A percentile compares a stretch with the other conserved stretches of the same genome.
These are phyloP conservation scores for Friedmanniomyces simplex DNA, from an alignment of 495 filamentous ascomycete genomes.

Conservation along the genomic window DNA sequence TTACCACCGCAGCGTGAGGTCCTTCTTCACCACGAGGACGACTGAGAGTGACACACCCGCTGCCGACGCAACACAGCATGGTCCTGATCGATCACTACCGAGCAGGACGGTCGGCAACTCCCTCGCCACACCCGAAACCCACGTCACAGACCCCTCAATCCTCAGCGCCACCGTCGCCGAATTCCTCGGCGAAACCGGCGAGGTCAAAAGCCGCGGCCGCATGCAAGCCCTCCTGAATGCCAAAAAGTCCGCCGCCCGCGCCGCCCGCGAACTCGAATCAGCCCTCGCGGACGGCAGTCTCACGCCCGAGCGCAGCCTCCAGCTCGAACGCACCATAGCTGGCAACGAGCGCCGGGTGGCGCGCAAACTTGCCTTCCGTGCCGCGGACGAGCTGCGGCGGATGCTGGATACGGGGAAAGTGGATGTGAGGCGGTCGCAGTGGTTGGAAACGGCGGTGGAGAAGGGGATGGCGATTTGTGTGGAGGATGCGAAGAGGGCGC, in stretches of 20 bases:
- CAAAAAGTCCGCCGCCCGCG: neutral
- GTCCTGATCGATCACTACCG: neutral
- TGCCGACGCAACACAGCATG: neutral
- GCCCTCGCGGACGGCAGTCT: constrained; percentile 4
- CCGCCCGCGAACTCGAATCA: neutral
- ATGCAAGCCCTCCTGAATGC: constrained; percentile 6
- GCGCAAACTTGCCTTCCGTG: neutral
- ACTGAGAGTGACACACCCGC: neutral
- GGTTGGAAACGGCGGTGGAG: constrained; percentile 12
- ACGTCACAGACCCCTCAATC: neutral
- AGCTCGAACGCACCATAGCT: constrained; percentile 1
- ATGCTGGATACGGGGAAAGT: constrained; percentile 15
- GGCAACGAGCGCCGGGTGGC: constrained; percentile 8
- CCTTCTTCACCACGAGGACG: no score
- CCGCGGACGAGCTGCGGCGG: constrained; percentile 4
- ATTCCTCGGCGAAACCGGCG: constrained; percentile 8
- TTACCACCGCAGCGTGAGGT: neutral
- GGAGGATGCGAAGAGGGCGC: neutral
- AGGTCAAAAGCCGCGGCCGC: neutral
- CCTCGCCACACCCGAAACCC: neutral
- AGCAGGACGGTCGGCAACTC: neutral
- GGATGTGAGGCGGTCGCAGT: constrained; percentile 7
- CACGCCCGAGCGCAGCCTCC: neutral
- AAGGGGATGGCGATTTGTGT: constrained; percentile 6
- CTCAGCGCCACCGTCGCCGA: constrained; percentile 1